Evolutionary conservation across 2,329 filamentous ascomycete genomes (phyloP).

Genomic region (Curvularia eragrostidis): DNA sequence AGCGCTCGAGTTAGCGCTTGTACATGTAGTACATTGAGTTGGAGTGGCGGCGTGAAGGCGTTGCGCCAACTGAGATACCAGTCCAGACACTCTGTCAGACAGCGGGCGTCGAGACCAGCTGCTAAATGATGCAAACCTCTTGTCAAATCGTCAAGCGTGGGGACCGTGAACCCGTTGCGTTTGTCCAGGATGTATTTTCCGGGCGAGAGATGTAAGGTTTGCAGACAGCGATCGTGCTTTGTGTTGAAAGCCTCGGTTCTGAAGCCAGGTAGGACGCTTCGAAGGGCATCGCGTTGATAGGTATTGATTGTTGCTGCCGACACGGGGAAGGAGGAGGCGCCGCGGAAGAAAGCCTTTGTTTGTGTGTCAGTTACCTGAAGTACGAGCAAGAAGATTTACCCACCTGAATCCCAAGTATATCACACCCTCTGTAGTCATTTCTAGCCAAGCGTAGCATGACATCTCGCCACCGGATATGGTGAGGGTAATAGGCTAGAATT

Average conservation of each 20-base stretch:
- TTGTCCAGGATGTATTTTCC: conserved; percentile 12
- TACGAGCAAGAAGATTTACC: neutral
- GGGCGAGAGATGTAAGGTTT: conserved; percentile 19
- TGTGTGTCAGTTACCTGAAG: neutral
- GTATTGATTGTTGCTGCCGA: conserved; percentile 17
- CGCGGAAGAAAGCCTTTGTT: conserved; percentile 29
- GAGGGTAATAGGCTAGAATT: conserved; percentile 37
- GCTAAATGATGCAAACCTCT: conserved; percentile 28
- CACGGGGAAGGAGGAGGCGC: conserved; percentile 10
- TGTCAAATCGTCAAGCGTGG: conserved; percentile 32
- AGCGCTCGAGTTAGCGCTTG: conserved; percentile 33
- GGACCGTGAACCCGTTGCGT: conserved; percentile 16
- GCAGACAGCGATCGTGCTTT: conserved; percentile 20
- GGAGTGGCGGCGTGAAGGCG: conserved; percentile 29
- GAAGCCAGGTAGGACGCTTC: conserved; percentile 17
- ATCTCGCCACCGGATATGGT: conserved; percentile 33
- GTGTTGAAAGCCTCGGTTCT: conserved; percentile 19
- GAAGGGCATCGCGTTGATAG: conserved; percentile 24
- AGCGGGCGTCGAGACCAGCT: conserved; percentile 28
- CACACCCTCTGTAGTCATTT: conserved; percentile 29
- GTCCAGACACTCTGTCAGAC: conserved; percentile 26
- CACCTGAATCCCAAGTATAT: conserved; percentile 34
- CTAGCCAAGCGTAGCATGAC: conserved; percentile 33
- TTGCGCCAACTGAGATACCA: conserved; percentile 29
- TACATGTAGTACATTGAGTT: conserved; percentile 37